These are phyloP conservation scores for Streptanthus diversifolius DNA, from an alignment of 345 rosid genomes.

Conservation along the genomic window DNA sequence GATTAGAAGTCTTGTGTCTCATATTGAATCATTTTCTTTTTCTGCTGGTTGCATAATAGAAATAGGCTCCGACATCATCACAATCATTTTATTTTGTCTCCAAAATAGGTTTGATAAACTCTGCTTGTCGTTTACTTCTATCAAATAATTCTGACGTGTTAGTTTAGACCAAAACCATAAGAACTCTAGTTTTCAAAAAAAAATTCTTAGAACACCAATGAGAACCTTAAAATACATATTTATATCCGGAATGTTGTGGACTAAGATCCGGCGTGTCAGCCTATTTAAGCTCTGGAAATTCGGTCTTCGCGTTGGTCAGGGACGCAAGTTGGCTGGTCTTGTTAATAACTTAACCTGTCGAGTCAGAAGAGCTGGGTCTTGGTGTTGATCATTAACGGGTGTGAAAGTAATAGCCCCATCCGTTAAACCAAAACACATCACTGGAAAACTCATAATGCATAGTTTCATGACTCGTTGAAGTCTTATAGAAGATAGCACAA, in stretches of 20 bases:
- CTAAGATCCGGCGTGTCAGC: background rate
- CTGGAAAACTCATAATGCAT: background rate
- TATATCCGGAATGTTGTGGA: background rate
- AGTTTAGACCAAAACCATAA: background rate
- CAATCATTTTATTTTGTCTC: background rate
- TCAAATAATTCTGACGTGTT: background rate
- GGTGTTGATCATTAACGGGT: background rate
- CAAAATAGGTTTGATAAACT: background rate
- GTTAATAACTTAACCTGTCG: background rate
- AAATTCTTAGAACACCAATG: background rate
- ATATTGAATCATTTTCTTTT: background rate
- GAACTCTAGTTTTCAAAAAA: background rate
- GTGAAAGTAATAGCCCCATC: background rate
- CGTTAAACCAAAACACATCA: background rate
- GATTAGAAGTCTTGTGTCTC: background rate
- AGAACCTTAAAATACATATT: background rate
- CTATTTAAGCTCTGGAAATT: background rate
- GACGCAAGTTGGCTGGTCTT: too few species aligned
- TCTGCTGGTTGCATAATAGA: background rate
- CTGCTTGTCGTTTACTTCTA: background rate
- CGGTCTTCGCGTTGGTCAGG: too few species aligned
- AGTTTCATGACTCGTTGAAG: background rate
- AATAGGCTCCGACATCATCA: background rate
- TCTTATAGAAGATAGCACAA: slow-evolving; percentile 7
- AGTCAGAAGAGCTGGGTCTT: background rate